phyloP scores from a whole-genome alignment of 768 basidiomycete species.

The Rhodotorula taiwanensis region DNA sequence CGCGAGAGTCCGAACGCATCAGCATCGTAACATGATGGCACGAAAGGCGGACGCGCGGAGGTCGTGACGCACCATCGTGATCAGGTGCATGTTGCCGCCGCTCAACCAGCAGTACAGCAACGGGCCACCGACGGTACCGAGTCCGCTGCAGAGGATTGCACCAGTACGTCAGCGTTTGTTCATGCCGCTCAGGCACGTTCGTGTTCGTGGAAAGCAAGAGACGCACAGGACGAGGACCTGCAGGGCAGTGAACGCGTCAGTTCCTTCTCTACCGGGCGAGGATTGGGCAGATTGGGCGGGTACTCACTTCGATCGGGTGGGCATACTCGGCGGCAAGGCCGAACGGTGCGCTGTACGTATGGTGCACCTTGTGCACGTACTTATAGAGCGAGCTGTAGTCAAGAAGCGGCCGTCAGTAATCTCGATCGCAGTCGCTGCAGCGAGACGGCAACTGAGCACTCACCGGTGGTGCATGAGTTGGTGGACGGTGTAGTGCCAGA shows the following conservation, averaged over 20 bases:
- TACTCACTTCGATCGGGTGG: slow-evolving; percentile 73
- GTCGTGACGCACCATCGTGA: slow-evolving; percentile 55
- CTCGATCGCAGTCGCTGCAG: too few species aligned
- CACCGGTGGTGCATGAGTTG: slow-evolving; percentile 42
- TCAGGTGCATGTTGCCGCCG: slow-evolving; percentile 61
- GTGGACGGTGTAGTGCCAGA: slow-evolving; percentile 81
- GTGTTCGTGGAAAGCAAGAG: too few species aligned
- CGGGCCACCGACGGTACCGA: slow-evolving; percentile 82
- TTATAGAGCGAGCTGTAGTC: slow-evolving; percentile 37
- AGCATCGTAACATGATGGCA: too few species aligned
- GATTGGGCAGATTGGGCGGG: too few species aligned
- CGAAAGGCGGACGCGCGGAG: too few species aligned
- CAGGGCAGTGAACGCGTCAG: background rate
- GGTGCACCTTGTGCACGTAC: slow-evolving; percentile 54
- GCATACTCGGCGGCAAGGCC: slow-evolving; percentile 97
- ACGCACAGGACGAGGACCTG: slow-evolving; percentile 63
- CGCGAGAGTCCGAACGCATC: too few species aligned
- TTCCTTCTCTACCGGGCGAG: too few species aligned
- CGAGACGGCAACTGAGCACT: too few species aligned
- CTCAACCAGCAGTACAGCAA: slow-evolving; percentile 58
- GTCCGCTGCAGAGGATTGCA: slow-evolving; percentile 49
- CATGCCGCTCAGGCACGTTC: background rate
- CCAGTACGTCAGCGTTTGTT: background rate
- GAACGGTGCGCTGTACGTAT: slow-evolving; percentile 94
- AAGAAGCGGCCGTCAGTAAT: slow-evolving; percentile 32